phyloP scores from a whole-genome alignment of 1,284 basidiomycete genomes.

The Ceratobasidium sp. region DNA sequence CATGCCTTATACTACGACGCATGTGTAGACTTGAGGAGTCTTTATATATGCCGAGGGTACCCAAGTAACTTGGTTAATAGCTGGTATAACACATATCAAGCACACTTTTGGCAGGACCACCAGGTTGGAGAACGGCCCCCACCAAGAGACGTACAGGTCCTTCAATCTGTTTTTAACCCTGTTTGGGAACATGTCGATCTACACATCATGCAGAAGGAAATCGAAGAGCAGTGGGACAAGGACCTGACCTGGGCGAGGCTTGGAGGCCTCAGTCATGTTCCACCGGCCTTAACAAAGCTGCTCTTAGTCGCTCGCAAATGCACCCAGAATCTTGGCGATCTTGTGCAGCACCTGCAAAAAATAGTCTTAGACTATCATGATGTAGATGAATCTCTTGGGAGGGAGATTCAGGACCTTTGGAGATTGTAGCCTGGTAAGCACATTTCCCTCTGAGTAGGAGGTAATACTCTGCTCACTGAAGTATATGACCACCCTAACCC shows the following conservation, averaged over 20 bases:
- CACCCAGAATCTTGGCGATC: background rate
- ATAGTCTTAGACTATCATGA: slow-evolving; percentile 2
- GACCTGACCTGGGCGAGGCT: background rate
- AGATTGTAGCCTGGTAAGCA: background rate
- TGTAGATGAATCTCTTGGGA: background rate
- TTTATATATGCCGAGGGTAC: slow-evolving; percentile 50
- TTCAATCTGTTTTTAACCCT: slow-evolving; percentile 21
- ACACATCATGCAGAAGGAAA: background rate
- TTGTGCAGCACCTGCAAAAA: background rate
- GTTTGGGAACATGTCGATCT: slow-evolving; percentile 33
- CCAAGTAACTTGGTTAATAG: slow-evolving; percentile 44
- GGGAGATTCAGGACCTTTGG: background rate
- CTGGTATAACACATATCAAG: slow-evolving; percentile 9
- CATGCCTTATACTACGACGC: slow-evolving; percentile 47
- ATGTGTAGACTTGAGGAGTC: slow-evolving; percentile 45
- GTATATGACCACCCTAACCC: no score
- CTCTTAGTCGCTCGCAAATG: background rate
- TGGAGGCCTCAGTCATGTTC: background rate
- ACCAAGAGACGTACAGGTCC: slow-evolving; percentile 7
- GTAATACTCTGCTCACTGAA: no score
- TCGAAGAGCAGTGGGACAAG: slow-evolving; percentile 6
- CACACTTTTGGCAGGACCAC: slow-evolving; percentile 1
- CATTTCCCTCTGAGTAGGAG: no score
- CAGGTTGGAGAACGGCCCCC: background rate
- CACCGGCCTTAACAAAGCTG: background rate